Conservation (phyloP, 371 early-diverging fungal genomes). For the Choanephora cucurbitarum region DNA sequence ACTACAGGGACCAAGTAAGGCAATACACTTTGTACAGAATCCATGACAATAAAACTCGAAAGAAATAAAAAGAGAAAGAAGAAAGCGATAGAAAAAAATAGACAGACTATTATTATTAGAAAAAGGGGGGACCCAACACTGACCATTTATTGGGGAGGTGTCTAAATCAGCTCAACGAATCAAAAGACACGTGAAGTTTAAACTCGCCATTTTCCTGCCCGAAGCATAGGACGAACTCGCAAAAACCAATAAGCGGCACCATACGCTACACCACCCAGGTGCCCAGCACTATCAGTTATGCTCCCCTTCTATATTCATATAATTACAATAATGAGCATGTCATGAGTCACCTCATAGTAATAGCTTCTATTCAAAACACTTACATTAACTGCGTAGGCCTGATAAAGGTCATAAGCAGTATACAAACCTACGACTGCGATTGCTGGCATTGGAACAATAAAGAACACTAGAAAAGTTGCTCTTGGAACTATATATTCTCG, state of each 20-base stretch:
- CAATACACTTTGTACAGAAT: constrained; percentile 37
- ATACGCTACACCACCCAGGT: constrained; percentile 58
- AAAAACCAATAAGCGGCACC: constrained; percentile 60
- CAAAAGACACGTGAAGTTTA: constrained; percentile 8
- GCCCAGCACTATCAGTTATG: constrained; percentile 58
- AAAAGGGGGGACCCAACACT: constrained; percentile 13
- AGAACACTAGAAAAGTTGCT: constrained; percentile 57
- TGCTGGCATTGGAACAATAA: constrained; percentile 62
- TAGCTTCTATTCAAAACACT: constrained; percentile 3
- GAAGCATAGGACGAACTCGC: constrained; percentile 46
- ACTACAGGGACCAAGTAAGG: constrained; percentile 46
- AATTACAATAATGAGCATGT: too few species aligned
- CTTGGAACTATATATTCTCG: constrained; percentile 43
- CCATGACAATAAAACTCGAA: constrained; percentile 25
- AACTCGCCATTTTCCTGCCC: constrained; percentile 34
- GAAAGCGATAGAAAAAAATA: constrained; percentile 1
- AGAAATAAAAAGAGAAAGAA: constrained; percentile 5
- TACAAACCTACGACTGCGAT: constrained; percentile 50
- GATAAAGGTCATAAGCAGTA: constrained; percentile 44
- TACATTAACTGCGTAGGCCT: constrained; percentile 41
- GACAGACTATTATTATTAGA: too few species aligned
- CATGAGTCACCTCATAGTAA: too few species aligned
- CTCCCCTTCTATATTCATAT: constrained; percentile 27
- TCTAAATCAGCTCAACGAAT: constrained; percentile 5
- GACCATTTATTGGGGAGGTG: constrained; percentile 15